These are phyloP conservation scores for Amniculicola lignicola DNA, from an alignment of 495 filamentous ascomycete genomes.

Conservation along the genomic window DNA sequence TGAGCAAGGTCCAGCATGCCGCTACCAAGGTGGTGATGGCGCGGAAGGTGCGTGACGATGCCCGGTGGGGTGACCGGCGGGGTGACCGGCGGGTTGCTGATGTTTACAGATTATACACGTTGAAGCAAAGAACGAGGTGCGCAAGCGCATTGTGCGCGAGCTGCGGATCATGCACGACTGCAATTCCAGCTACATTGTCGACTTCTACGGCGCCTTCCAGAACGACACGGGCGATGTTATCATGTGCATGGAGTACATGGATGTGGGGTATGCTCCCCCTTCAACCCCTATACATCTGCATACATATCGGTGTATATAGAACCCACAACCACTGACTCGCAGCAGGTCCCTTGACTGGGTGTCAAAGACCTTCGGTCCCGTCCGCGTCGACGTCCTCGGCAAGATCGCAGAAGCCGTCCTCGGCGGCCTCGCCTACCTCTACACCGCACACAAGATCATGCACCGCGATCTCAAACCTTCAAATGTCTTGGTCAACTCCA, in stretches of 20 bases:
- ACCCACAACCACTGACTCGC: constrained; percentile 40
- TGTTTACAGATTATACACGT: constrained; percentile 83
- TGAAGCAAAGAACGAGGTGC: constrained; percentile 92
- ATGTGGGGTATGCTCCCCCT: constrained; percentile 75
- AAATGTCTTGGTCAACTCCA: constrained; percentile 92
- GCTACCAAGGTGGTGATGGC: constrained; percentile 96
- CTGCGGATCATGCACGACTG: constrained; percentile 98
- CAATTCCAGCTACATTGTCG: constrained; percentile 93
- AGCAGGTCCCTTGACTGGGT: constrained; percentile 87
- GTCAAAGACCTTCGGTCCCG: constrained; percentile 88
- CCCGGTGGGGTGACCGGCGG: too few relatives aligned
- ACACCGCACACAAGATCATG: constrained; percentile 92
- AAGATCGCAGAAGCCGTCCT: constrained; percentile 98
- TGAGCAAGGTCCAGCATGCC: constrained; percentile 94
- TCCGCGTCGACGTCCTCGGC: constrained; percentile 97
- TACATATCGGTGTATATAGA: not conserved
- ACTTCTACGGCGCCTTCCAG: constrained; percentile 94
- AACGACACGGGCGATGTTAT: constrained; percentile 95
- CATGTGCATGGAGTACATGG: constrained; percentile 99
- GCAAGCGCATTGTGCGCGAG: constrained; percentile 93
- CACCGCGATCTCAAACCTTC: constrained; percentile 98
- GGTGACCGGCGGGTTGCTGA: too few relatives aligned
- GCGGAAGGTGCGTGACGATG: constrained; percentile 68
- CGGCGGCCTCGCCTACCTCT: constrained; percentile 89
- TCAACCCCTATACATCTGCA: not conserved